Base-by-base conservation (phyloP, 306 rosid species). In the Prunus fruticosa region DNA sequence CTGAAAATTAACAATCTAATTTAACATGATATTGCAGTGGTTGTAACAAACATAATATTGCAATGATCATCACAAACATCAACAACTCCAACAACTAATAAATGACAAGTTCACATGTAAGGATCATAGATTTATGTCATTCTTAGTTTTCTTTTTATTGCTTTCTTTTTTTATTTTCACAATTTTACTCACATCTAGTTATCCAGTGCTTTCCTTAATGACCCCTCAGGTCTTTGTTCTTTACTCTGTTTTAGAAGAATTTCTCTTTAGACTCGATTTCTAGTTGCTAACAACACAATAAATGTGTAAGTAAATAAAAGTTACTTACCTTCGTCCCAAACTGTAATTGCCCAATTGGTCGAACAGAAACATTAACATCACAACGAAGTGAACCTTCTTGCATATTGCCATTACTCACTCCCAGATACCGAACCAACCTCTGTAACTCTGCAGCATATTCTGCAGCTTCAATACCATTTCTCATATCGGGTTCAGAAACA, bases 401-500 rank as follows among this genome's bases (percentile, higher is more conserved):
- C 97, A 92, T 92, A 81, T 95, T 92, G 71, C 98, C 98, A 81
- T 95, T 95, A 90, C 97, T 82, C 76, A 95, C 95, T 77, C 93
- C 96, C 86, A 95, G 86, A 86, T 95, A 95, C 79, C 93, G 77
- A 79, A 92, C 97, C 84, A 95, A 77, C 80, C 97, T 90, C 89
- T 95, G 98, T 54, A 94, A 3, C 74, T 95, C 98, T 64, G 96
- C 93, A 34, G 96, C 98, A 75, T 92, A 95, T 82, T 95, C 98
- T 30, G 98, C 92, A 76, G 98, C 98, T 84, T 95, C 98, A 77
- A 90, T 92, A 69, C 98, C 97, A 77, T 69, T 95, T 81, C 97
- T 92, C 97, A 95, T 90, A 81, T 95, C 96, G 72, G 98, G 97
- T 85, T 95, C 98, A 74, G 97, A 95, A 84, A 95, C 97, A 83